These are phyloP conservation scores for Chrysophaeum taylorii DNA, from an alignment of 352 stramenopile species.

Conservation along the genomic window DNA sequence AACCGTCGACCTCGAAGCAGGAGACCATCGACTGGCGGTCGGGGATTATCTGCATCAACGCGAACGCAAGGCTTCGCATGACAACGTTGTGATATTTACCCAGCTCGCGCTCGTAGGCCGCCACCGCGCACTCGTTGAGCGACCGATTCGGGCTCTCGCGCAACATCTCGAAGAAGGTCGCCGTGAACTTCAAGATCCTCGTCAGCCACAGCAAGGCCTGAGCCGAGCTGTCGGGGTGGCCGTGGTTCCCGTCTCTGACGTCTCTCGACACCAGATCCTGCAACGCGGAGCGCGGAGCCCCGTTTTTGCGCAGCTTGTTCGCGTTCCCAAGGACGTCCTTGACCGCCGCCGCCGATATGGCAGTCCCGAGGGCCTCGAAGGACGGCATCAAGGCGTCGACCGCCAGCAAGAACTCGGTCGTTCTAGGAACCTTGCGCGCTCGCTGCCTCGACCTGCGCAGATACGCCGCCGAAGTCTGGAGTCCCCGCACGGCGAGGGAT, in stretches of 20 bases:
- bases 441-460: too few species aligned
- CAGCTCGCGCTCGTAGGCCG: neutral
- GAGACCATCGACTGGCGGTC: neutral
- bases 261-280: too few species aligned
- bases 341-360: neutral
- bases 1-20: neutral
- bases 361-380: neutral
- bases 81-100: conserved; percentile 5
- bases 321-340: conserved; percentile 2
- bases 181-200: neutral
- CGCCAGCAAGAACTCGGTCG: neutral
- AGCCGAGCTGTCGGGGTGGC: neutral
- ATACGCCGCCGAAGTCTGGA: too few species aligned
- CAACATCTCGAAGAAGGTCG: neutral
- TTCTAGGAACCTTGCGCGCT: too few species aligned
- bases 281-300: too few species aligned
- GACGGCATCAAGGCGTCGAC: neutral
- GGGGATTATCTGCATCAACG: conserved; percentile 4
- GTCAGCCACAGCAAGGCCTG: conserved; percentile 4
- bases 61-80: neutral
- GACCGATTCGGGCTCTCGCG: neutral
- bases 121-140: neutral
- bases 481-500: too few species aligned
- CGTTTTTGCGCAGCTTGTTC: neutral
- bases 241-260: too few species aligned